phyloP scores from a whole-genome alignment of 768 basidiomycete species.

The Leucosporidium creatinivorum region DNA sequence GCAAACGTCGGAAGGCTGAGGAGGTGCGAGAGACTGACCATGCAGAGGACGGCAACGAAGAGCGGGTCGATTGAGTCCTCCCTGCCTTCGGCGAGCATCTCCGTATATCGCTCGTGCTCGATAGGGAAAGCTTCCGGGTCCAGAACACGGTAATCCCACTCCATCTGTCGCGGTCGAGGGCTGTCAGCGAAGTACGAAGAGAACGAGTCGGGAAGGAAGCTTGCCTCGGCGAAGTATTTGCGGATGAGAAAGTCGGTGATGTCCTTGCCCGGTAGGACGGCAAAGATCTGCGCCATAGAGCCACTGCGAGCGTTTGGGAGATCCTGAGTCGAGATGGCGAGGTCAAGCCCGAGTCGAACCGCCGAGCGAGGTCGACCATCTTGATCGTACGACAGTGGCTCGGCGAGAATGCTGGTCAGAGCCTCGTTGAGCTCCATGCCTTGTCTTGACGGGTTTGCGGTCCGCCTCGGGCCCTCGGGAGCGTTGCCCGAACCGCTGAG shows the following conservation, averaged over 20 bases:
- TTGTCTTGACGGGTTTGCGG: slow-evolving; percentile 1
- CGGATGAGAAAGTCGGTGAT: slow-evolving; percentile 15
- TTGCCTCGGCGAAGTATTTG: slow-evolving; percentile 18
- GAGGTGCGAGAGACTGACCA: slow-evolving; percentile 5
- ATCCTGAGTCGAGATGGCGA: slow-evolving; percentile 26
- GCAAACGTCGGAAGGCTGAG: not conserved
- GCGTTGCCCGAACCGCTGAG: slow-evolving; percentile 12
- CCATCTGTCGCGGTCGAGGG: slow-evolving; percentile 11
- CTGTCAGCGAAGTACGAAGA: not conserved
- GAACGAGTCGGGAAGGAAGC: not conserved
- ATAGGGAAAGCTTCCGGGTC: slow-evolving; percentile 21
- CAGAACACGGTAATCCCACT: slow-evolving; percentile 25
- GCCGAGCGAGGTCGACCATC: slow-evolving; percentile 27
- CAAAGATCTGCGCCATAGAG: slow-evolving; percentile 23
- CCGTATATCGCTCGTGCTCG: slow-evolving; percentile 23
- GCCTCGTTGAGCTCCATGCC: slow-evolving; percentile 22
- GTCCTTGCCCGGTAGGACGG: slow-evolving; percentile 24
- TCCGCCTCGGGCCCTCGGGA: not conserved
- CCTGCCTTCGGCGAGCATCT: slow-evolving; percentile 16
- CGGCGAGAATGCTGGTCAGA: slow-evolving; percentile 26
- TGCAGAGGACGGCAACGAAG: slow-evolving; percentile 27
- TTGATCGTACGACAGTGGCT: slow-evolving; percentile 30
- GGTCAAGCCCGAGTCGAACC: slow-evolving; percentile 29
- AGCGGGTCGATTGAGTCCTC: slow-evolving; percentile 29
- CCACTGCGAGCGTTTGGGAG: slow-evolving; percentile 11